Conservation (phyloP, 805 yeast species). For the Ogataea paraovalis region DNA sequence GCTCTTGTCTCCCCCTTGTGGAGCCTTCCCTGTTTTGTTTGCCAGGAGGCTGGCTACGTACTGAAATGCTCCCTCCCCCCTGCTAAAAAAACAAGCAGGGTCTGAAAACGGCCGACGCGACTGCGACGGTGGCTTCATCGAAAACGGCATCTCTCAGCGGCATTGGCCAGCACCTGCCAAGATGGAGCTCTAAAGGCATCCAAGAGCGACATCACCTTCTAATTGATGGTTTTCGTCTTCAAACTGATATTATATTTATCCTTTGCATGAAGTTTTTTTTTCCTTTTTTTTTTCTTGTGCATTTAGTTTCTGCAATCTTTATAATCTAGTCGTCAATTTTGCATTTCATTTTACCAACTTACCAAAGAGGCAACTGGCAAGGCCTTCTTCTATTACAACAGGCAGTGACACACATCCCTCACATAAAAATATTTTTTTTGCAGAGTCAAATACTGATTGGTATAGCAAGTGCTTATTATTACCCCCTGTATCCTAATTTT, state of each 20-base stretch:
- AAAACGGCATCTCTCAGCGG: not conserved
- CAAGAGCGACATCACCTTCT: not conserved
- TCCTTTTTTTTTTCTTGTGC: not conserved
- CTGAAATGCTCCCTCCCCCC: too few species aligned
- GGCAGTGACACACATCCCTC: not conserved
- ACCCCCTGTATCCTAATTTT: too few species aligned
- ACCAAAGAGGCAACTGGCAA: not conserved
- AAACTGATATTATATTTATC: not conserved
- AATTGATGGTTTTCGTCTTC: not conserved
- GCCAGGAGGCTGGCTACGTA: too few species aligned
- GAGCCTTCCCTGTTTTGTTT: too few species aligned
- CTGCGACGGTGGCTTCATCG: not conserved
- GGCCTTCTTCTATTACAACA: not conserved
- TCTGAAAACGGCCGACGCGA: not conserved
- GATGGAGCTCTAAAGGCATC: not conserved
- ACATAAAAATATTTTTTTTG: too few species aligned
- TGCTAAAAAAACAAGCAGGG: not conserved
- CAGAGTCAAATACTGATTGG: too few species aligned
- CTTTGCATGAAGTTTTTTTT: not conserved
- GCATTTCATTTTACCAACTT: not conserved
- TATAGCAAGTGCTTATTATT: too few species aligned
- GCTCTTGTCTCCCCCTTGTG: too few species aligned
- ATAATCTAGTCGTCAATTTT: not conserved
- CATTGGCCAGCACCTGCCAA: too few species aligned
- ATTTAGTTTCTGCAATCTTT: not conserved